Evolutionary conservation across 768 basidiomycete species (phyloP).

Genomic region (Jaapia argillacea): DNA sequence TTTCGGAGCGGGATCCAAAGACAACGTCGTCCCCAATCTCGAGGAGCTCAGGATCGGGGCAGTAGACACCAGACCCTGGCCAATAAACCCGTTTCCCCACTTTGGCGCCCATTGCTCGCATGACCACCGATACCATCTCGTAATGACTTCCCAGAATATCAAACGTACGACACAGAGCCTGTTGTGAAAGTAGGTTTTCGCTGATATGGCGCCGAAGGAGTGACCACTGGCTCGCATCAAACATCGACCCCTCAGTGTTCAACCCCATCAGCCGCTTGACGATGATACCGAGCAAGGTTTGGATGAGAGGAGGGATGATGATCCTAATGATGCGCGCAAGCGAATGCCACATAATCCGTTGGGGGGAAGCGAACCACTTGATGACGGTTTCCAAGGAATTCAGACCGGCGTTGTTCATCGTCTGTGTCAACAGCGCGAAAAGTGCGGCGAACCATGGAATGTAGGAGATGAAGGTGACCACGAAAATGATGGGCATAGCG

Average conservation of each 20-base stretch:
- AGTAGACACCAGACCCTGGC: conserved; percentile 36
- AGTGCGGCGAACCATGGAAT: conserved; percentile 32
- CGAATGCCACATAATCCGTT: conserved; percentile 29
- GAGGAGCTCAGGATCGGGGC: conserved; percentile 37
- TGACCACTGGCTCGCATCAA: conserved; percentile 20
- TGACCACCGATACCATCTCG: conserved; percentile 33
- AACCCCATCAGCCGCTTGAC: conserved; percentile 32
- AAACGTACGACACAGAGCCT: conserved; percentile 25
- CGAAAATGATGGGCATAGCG: conserved; percentile 28
- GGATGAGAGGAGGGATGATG: conserved; percentile 26
- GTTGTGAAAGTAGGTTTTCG: conserved; percentile 24
- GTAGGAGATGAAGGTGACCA: conserved; percentile 26
- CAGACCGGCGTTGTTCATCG: conserved; percentile 17
- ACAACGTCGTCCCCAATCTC: conserved; percentile 40
- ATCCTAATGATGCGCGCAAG: conserved; percentile 29
- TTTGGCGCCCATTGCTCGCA: conserved; percentile 38
- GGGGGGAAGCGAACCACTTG: conserved; percentile 30
- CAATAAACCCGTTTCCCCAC: conserved; percentile 38
- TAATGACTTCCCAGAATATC: conserved; percentile 35
- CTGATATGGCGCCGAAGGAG: conserved; percentile 30
- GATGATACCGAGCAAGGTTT: conserved; percentile 26
- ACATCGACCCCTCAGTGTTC: conserved; percentile 18
- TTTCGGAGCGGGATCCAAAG: conserved; percentile 34
- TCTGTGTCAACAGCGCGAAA: conserved; percentile 27
- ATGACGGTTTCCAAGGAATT: conserved; percentile 31